phyloP scores from a whole-genome alignment of 1,284 basidiomycete species.

The Ustilago crameri region DNA sequence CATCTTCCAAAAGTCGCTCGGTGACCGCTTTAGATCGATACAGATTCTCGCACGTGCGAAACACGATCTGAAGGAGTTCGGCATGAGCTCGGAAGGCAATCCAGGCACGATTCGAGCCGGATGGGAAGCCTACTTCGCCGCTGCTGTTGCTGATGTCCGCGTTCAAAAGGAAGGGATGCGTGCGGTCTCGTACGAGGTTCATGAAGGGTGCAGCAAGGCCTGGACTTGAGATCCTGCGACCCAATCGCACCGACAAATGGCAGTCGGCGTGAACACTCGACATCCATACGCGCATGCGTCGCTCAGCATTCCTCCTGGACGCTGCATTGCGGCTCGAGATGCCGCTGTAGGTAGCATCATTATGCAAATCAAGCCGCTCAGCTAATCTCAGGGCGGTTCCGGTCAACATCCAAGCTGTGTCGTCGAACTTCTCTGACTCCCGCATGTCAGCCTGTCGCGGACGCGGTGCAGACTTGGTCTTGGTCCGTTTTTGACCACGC shows the following conservation, averaged over 20 bases:
- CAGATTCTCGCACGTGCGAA: constrained; percentile 51
- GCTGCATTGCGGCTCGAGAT: constrained; percentile 43
- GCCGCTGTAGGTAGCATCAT: constrained; percentile 44
- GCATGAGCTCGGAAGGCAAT: constrained; percentile 48
- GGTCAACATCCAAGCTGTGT: constrained; percentile 54
- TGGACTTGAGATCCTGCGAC: constrained; percentile 50
- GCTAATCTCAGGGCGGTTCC: constrained; percentile 51
- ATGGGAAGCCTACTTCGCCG: constrained; percentile 28
- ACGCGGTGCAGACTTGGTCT: constrained; percentile 8
- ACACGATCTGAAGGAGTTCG: constrained; percentile 48
- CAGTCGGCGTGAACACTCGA: constrained; percentile 55
- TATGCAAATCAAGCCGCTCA: constrained; percentile 53
- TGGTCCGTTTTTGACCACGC: constrained; percentile 4
- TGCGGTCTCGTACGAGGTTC: constrained; percentile 49
- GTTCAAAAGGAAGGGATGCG: constrained; percentile 44
- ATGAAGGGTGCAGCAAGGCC: constrained; percentile 50
- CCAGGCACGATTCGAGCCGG: constrained; percentile 46
- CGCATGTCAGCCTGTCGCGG: constrained; percentile 41
- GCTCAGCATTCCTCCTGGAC: constrained; percentile 44
- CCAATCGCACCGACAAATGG: constrained; percentile 52
- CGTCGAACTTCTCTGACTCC: constrained; percentile 53
- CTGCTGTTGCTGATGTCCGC: constrained; percentile 40
- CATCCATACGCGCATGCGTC: constrained; percentile 55
- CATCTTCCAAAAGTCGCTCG: constrained; percentile 45
- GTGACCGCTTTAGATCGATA: constrained; percentile 49